Evolutionary conservation across 2,329 filamentous ascomycete genomes (phyloP).

Genomic region (Colletotrichum spaethianum): DNA sequence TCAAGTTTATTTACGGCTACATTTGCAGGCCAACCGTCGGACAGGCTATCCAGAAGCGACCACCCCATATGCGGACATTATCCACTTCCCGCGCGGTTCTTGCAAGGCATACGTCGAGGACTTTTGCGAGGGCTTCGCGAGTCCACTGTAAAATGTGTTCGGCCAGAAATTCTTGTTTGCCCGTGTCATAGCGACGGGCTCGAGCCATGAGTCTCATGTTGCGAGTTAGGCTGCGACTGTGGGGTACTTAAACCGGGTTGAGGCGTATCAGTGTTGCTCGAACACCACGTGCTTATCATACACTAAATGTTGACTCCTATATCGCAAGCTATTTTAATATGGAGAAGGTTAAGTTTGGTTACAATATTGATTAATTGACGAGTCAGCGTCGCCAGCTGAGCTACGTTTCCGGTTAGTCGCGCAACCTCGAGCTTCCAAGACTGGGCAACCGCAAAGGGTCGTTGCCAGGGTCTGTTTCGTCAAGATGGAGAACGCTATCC

Average conservation of each 20-base stretch:
- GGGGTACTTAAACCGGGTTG: background rate
- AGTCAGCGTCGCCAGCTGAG: slow-evolving; percentile 24
- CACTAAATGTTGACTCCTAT: background rate
- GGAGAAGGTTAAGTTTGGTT: slow-evolving; percentile 11
- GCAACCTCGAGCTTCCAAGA: slow-evolving; percentile 10
- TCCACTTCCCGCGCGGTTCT: background rate
- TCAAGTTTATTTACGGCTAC: background rate
- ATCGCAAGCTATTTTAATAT: slow-evolving; percentile 32
- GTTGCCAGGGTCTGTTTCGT: slow-evolving; percentile 37
- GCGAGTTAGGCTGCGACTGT: background rate
- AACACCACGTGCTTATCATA: slow-evolving; percentile 18
- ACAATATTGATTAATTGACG: slow-evolving; percentile 19
- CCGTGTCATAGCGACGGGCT: slow-evolving; percentile 7
- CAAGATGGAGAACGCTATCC: slow-evolving; percentile 18
- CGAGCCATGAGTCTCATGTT: slow-evolving; percentile 6
- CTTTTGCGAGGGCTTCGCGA: background rate
- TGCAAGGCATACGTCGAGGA: background rate
- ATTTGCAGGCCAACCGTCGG: background rate
- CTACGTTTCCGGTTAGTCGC: slow-evolving; percentile 27
- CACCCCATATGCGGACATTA: background rate
- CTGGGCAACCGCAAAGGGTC: slow-evolving; percentile 1
- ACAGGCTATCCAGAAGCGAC: background rate
- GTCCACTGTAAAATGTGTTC: background rate
- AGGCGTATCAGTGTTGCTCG: slow-evolving; percentile 9
- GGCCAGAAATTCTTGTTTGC: background rate